phyloP scores from a whole-genome alignment of 257 asterid species.

The Fraxinus excelsior region DNA sequence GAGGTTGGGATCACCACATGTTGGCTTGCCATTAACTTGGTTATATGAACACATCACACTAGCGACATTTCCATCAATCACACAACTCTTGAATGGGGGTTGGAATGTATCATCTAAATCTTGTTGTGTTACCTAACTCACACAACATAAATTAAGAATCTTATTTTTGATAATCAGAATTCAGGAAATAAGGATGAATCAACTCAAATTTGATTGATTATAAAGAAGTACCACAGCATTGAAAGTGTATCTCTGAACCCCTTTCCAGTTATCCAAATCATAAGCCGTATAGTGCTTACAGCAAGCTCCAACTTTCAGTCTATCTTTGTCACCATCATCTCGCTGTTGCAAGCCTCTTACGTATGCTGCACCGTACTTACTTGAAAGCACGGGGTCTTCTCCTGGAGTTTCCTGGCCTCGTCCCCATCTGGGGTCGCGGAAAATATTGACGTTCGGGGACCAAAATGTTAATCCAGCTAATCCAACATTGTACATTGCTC shows the following conservation, averaged over 20 bases:
- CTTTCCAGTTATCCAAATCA: constrained; percentile 65
- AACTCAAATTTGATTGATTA: background rate
- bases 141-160: background rate
- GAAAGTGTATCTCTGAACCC: constrained; percentile 48
- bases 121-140: constrained; percentile 72
- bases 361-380: constrained; percentile 58
- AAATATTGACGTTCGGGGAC: constrained; percentile 89
- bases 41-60: constrained; percentile 97
- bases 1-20: constrained; percentile 79
- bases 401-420: constrained; percentile 30
- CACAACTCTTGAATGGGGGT: constrained; percentile 94
- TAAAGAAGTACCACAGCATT: constrained; percentile 63
- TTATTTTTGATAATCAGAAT: no score
- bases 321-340: constrained; percentile 68
- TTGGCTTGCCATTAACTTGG: constrained; percentile 83
- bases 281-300: constrained; percentile 76
- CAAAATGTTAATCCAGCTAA: constrained; percentile 87
- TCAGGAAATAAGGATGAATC: background rate
- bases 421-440: constrained; percentile 81
- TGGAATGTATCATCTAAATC: constrained; percentile 92
- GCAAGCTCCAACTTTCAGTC: constrained; percentile 71
- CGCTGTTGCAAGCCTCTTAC: constrained; percentile 65
- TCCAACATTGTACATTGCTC: constrained; percentile 96
- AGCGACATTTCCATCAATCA: constrained; percentile 89
- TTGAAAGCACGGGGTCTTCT: constrained; percentile 77